Evolutionary conservation across 2,329 filamentous ascomycete species (phyloP), one percentile per base, ranked within the genome.

Genomic region (Furcasterigmium furcatum): DNA sequence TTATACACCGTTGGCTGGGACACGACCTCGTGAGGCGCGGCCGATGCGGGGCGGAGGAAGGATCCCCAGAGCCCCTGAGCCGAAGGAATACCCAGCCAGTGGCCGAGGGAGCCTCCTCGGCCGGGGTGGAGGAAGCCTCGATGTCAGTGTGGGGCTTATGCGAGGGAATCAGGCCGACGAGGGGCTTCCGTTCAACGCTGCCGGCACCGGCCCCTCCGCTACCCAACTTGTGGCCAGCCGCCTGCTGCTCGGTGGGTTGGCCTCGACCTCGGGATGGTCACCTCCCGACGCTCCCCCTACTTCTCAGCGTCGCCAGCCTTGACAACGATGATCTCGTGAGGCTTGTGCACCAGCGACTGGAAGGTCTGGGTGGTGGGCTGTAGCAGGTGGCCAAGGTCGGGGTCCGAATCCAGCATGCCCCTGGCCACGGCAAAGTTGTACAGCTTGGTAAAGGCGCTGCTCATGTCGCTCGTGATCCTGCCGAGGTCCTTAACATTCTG

Each of bases 401-500:
- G 77, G 9, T 77, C 71, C 27, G 72, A 61, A 27, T 80, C 71
- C 8, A 85, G 64, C 18, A 87, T 58, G 16, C 82, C 80, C 45
- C 78, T 74, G 24, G 69, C 64, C 18, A 82, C 58, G 3, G 81
- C 77, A 30, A 77, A 77, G 51, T 88, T 79, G 51, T 87, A 81
- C 21, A 92, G 77, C 25, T 71, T 73, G 52, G 82, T 70, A 55
- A 95, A 91, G 0, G 82, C 78, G 43, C 75, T 81, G 65, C 80
- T 85, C 83, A 95, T 89, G 55, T 86, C 80, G 46, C 87, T 78
- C 49, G 91, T 85, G 20, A 78, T 80, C 13, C 76, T 73, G 48
- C 85, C 79, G n/a, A 95, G 76, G 19, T 80, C 75, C 44, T 82
- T 71, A 21, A 92, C 87, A 49, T 84, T 77, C 44, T 80, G 76